Conservation (phyloP, 176 grass and related monocot species). For the Aegilops bicornis region DNA sequence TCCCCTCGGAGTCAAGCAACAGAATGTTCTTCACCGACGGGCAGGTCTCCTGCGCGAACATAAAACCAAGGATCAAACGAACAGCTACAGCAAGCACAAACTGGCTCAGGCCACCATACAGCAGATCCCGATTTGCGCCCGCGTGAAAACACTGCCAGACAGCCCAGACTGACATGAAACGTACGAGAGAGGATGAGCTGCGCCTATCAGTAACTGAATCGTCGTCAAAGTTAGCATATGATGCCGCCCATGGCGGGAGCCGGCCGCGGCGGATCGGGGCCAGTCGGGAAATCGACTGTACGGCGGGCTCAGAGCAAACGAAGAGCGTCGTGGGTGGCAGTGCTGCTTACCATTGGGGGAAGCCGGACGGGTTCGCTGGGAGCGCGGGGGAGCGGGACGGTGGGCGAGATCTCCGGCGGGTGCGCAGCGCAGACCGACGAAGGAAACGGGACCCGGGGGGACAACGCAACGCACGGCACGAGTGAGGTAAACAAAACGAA, state of each 20-base stretch:
- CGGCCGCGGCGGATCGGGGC: slow-evolving; percentile 19
- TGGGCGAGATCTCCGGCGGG: slow-evolving; percentile 17
- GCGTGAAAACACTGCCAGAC: neutral
- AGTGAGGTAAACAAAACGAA: neutral
- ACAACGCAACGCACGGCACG: neutral
- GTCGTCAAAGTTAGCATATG: neutral
- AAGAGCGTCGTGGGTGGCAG: neutral
- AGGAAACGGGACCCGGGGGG: neutral
- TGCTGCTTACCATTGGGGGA: slow-evolving; percentile 29
- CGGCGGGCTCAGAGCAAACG: neutral
- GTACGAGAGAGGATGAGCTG: neutral
- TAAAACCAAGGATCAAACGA: neutral
- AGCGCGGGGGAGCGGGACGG: neutral
- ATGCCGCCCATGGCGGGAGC: neutral
- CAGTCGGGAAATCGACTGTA: neutral
- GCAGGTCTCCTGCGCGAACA: slow-evolving; percentile 49
- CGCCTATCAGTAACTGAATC: neutral
- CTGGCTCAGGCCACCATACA: neutral
- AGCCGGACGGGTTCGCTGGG: neutral
- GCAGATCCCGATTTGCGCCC: slow-evolving; percentile 6
- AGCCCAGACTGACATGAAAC: neutral
- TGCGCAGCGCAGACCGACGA: neutral
- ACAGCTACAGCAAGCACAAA: neutral
- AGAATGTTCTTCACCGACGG: slow-evolving; percentile 79
- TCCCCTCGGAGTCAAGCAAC: slow-evolving; percentile 85